These are phyloP conservation scores for Zizania palustris DNA, from an alignment of 202 grass and related monocot genomes.

Conservation along the genomic window DNA sequence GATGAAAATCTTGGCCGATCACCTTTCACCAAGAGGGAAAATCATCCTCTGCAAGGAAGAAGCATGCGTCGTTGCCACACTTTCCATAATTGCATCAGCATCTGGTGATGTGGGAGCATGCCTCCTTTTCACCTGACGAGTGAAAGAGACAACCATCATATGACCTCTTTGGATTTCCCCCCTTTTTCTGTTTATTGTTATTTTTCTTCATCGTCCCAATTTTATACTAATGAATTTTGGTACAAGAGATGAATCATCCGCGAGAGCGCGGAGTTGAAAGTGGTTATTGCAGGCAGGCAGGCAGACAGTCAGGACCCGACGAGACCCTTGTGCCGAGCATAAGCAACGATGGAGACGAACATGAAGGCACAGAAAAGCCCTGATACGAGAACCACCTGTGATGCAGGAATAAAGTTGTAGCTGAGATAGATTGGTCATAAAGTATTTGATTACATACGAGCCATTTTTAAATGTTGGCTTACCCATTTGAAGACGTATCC, in stretches of 20 bases:
- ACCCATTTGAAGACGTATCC: slow-evolving; percentile 84
- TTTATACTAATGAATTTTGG: slow-evolving; percentile 46
- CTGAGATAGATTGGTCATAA: background rate
- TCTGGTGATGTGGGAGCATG: background rate
- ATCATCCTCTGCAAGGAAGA: background rate
- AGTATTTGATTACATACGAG: background rate
- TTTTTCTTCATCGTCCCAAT: slow-evolving; percentile 28
- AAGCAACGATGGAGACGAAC: slow-evolving; percentile 69
- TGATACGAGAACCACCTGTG: slow-evolving; percentile 79
- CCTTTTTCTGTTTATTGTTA: slow-evolving; percentile 40
- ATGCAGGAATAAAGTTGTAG: slow-evolving; percentile 25
- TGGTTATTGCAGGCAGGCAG: slow-evolving; percentile 30
- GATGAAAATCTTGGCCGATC: background rate
- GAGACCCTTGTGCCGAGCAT: slow-evolving; percentile 88
- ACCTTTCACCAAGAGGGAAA: background rate
- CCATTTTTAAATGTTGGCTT: slow-evolving; percentile 5
- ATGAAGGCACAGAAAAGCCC: slow-evolving; percentile 64
- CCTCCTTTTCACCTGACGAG: background rate
- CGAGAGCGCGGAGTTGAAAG: slow-evolving; percentile 31
- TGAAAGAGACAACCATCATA: background rate
- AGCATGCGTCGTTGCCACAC: background rate
- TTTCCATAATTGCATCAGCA: background rate
- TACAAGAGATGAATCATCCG: slow-evolving; percentile 51
- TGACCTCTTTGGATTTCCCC: slow-evolving; percentile 27
- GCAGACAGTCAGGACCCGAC: slow-evolving; percentile 64